Evolutionary conservation across 2,329 filamentous ascomycete species (phyloP).

Genomic region (Alternaria tenuissima): DNA sequence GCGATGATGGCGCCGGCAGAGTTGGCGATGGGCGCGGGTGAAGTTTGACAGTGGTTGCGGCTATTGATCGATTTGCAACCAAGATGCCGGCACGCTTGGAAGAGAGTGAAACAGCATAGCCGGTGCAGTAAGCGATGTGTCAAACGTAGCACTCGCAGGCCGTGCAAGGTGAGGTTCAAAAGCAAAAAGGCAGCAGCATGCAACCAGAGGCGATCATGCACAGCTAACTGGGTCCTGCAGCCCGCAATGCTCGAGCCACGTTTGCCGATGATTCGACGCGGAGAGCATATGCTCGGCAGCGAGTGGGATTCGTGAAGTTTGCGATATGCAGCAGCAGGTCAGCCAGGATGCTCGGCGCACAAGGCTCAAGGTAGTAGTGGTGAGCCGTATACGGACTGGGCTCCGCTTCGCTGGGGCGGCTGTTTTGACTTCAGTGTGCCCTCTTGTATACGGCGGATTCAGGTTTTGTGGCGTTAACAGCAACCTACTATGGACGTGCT

Average conservation of each 20-base stretch:
- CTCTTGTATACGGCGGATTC: conserved; percentile 15
- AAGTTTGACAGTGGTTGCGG: conserved; percentile 17
- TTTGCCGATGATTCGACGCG: conserved; percentile 30
- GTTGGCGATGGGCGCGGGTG: conserved; percentile 3
- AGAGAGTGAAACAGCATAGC: conserved; percentile 6
- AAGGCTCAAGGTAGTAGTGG: conserved; percentile 12
- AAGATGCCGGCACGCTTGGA: conserved; percentile 7
- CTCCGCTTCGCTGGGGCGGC: conserved; percentile 23
- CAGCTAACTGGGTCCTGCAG: conserved; percentile 2
- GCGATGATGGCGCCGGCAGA: conserved; percentile 7
- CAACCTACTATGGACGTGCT: conserved; percentile 26
- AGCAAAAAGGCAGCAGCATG: conserved; percentile 3
- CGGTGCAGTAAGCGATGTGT: conserved; percentile 3
- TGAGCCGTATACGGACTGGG: conserved; percentile 22
- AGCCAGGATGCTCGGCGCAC: conserved; percentile 17
- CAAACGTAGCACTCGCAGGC: conserved; percentile 11
- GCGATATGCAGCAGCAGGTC: conserved; percentile 15
- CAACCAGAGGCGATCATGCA: conserved; percentile 23
- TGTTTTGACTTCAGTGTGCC: conserved; percentile 24
- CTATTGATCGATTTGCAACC: conserved; percentile 13
- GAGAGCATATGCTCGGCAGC: conserved; percentile 10
- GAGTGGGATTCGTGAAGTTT: conserved; percentile 20
- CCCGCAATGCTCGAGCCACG: conserved; percentile 21
- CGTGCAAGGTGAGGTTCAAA: conserved; percentile 7
- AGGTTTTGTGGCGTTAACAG: conserved; percentile 33